Evolutionary conservation across 352 stramenopile genomes (phyloP).

Genomic region (Lagenidium giganteum): DNA sequence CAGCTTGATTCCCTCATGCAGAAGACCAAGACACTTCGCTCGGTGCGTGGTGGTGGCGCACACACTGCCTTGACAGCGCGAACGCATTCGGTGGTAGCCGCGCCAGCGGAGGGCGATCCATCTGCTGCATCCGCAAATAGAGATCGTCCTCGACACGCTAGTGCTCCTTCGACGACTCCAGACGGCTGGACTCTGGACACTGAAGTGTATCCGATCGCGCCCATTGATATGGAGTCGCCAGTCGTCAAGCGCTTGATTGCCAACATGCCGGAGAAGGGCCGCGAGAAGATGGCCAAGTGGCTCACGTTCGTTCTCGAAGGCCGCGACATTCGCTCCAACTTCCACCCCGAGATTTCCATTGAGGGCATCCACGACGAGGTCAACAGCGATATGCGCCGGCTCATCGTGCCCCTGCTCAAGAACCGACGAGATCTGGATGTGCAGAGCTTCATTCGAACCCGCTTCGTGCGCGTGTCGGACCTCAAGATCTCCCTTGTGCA

Average conservation of each 20-base stretch:
- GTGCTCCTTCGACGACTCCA: slow-evolving; percentile 20
- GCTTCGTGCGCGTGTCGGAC: slow-evolving; percentile 57
- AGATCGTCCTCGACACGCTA: slow-evolving; percentile 17
- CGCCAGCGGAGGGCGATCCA: slow-evolving; percentile 5
- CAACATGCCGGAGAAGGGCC: slow-evolving; percentile 56
- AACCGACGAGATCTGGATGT: slow-evolving; percentile 66
- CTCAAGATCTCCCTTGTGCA: slow-evolving; percentile 64
- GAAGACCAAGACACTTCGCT: slow-evolving; percentile 53
- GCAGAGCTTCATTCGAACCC: slow-evolving; percentile 50
- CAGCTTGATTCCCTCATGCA: slow-evolving; percentile 45
- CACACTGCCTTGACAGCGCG: slow-evolving; percentile 12
- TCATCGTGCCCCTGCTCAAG: slow-evolving; percentile 71
- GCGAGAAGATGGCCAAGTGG: slow-evolving; percentile 70
- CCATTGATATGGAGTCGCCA: slow-evolving; percentile 74
- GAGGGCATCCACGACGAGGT: slow-evolving; percentile 58
- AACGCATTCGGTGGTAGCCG: slow-evolving; percentile 8
- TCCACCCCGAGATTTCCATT: slow-evolving; percentile 67
- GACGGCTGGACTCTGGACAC: slow-evolving; percentile 56
- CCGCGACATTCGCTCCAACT: slow-evolving; percentile 64
- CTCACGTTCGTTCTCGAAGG: slow-evolving; percentile 66
- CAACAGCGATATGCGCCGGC: slow-evolving; percentile 55
- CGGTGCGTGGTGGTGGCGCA: slow-evolving; percentile 40
- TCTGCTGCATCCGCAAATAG: too few relatives aligned
- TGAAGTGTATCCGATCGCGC: slow-evolving; percentile 57
- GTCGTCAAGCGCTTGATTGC: slow-evolving; percentile 59